Percentiles rank a stretch among this genome's conserved stretches.
phyloP scores from a whole-genome alignment of 2,329 filamentous ascomycete species.

The Teratosphaeria pseudoeucalypti region DNA sequence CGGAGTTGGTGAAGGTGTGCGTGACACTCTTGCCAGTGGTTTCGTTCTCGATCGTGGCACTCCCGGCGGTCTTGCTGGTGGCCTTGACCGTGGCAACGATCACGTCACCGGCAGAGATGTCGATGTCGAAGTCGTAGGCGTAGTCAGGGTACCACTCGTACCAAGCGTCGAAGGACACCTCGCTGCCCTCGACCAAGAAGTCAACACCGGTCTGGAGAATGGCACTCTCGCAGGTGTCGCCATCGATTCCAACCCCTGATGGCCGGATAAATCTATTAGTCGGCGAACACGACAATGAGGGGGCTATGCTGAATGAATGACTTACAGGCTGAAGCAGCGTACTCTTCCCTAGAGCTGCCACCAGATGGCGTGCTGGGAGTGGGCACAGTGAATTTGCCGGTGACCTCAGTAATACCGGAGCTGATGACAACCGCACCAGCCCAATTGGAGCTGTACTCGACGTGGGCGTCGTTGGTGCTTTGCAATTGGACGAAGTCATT shows the following conservation, averaged over 20 bases:
- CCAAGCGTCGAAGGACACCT: constrained; percentile 45
- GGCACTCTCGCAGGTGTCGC: constrained; percentile 40
- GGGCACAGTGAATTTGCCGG: constrained; percentile 45
- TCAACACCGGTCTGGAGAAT: constrained; percentile 51
- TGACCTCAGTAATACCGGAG: constrained; percentile 43
- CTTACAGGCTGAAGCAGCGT: constrained; percentile 43
- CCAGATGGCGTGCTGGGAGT: constrained; percentile 34
- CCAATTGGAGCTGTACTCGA: constrained; percentile 49
- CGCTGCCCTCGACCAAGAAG: constrained; percentile 38
- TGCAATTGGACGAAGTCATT: constrained; percentile 10
- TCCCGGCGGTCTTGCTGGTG: constrained; percentile 34
- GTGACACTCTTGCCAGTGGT: constrained; percentile 42
- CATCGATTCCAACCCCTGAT: constrained; percentile 48
- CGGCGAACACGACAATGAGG: background rate
- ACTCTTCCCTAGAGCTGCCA: constrained; percentile 25
- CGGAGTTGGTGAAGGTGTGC: constrained; percentile 40
- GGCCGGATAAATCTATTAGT: background rate
- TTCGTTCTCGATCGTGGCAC: constrained; percentile 40
- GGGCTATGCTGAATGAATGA: background rate
- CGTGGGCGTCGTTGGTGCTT: constrained; percentile 24
- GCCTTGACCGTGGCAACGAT: constrained; percentile 33
- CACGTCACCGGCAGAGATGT: constrained; percentile 35
- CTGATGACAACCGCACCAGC: constrained; percentile 47
- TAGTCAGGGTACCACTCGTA: constrained; percentile 53
- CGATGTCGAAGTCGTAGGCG: constrained; percentile 43